Evolutionary conservation across 2,329 filamentous ascomycete genomes (phyloP).

Genomic region (Colletotrichum paranaense): DNA sequence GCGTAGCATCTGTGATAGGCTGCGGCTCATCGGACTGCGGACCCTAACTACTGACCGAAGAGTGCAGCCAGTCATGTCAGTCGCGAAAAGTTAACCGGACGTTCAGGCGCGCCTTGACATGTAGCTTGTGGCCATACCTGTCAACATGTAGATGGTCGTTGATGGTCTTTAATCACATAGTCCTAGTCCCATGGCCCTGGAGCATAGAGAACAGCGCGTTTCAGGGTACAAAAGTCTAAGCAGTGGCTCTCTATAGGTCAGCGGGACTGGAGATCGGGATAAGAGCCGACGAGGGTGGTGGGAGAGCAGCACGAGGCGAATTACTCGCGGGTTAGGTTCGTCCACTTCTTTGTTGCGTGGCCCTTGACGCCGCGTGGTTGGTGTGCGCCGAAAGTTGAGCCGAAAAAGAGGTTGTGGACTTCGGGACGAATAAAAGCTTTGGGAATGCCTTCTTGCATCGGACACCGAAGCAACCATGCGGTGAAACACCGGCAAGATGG

Average conservation of each 20-base stretch:
- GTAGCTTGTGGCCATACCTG: not conserved
- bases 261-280: not conserved
- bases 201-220: constrained; percentile 1
- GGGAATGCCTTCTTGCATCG: not conserved
- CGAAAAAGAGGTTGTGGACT: not conserved
- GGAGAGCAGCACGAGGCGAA: not conserved
- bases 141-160: not conserved
- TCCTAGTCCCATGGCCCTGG: not conserved
- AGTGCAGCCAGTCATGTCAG: not conserved
- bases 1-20: not conserved
- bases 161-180: not conserved
- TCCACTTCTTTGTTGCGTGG: not conserved
- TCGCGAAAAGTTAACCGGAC: not conserved
- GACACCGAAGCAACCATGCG: not conserved
- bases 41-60: not conserved
- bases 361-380: not conserved
- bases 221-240: constrained; percentile 14
- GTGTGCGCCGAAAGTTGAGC: not conserved
- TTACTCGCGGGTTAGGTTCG: not conserved
- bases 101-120: not conserved
- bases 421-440: not conserved
- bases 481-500: not conserved
- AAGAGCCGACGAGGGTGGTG: not conserved
- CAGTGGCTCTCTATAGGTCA: not conserved
- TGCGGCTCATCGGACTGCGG: not conserved